Evolutionary conservation across 352 stramenopile genomes (phyloP).

Genomic region (Peronospora belbahrii): DNA sequence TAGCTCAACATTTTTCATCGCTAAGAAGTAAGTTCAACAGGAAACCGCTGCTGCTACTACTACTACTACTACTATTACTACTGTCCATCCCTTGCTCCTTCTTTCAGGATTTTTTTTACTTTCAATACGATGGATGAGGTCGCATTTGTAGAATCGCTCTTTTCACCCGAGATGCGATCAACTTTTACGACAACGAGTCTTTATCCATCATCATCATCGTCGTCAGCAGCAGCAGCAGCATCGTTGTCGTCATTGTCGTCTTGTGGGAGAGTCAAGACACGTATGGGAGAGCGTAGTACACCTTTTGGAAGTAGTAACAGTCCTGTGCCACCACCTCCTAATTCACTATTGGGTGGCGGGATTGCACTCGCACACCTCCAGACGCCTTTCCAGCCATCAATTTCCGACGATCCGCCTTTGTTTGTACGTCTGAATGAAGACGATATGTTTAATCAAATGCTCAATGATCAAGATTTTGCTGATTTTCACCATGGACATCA

Average conservation of each 20-base stretch:
- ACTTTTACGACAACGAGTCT: conserved; percentile 11
- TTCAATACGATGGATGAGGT: conserved; percentile 40
- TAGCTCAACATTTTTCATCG: conserved; percentile 6
- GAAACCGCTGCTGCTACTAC: conserved; percentile 7
- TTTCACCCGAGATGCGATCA: conserved; percentile 42
- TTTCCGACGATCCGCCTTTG: conserved; percentile 16
- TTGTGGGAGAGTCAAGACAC: conserved; percentile 19
- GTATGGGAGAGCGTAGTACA: conserved; percentile 7
- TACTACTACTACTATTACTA: too few species aligned
- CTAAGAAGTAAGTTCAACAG: conserved; percentile 24
- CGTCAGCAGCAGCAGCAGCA: too few species aligned
- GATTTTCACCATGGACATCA: conserved; percentile 18
- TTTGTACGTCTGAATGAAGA: conserved; percentile 34
- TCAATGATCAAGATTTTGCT: conserved; percentile 39
- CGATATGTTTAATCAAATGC: conserved; percentile 38
- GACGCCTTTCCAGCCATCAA: conserved; percentile 13
- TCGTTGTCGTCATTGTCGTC: conserved; percentile 5
- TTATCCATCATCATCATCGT: conserved; percentile 8
- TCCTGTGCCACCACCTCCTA: conserved; percentile 20
- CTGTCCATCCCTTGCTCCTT: conserved; percentile 6
- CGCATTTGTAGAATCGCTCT: conserved; percentile 66
- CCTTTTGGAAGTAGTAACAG: conserved; percentile 4
- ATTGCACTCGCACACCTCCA: conserved; percentile 14
- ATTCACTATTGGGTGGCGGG: conserved; percentile 28
- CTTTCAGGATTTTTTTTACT: neutral